phyloP scores from a whole-genome alignment of 1,284 basidiomycete genomes.

The Leccinum griseonigrum region DNA sequence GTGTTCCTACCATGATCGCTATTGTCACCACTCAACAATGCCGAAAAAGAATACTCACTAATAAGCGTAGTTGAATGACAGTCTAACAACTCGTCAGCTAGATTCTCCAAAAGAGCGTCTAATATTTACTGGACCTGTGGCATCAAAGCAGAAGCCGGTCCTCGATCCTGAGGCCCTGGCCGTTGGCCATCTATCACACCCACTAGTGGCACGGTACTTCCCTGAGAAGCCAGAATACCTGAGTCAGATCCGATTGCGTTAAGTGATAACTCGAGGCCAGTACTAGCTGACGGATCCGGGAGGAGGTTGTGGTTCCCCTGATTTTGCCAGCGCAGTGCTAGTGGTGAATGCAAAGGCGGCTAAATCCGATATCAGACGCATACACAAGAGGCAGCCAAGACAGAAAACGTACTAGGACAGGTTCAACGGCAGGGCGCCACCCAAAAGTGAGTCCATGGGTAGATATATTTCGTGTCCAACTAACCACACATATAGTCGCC shows the following conservation, averaged over 20 bases:
- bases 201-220: conserved; percentile 19
- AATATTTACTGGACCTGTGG: conserved; percentile 27
- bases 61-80: conserved; percentile 43
- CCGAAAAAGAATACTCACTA: neutral
- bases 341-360: conserved; percentile 24
- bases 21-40: neutral
- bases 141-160: conserved; percentile 33
- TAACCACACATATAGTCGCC: too few species aligned
- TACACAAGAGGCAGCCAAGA: neutral
- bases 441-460: too few species aligned
- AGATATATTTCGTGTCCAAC: too few species aligned
- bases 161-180: conserved; percentile 16
- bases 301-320: conserved; percentile 14
- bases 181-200: conserved; percentile 19
- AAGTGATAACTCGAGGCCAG: conserved; percentile 9
- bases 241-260: neutral
- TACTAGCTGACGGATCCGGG: conserved; percentile 29
- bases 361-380: conserved; percentile 10
- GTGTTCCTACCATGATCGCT: conserved; percentile 55
- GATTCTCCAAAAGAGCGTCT: conserved; percentile 5
- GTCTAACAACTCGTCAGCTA: conserved; percentile 37
- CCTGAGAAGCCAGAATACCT: conserved; percentile 15
- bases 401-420: conserved; percentile 19
- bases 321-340: conserved; percentile 22
- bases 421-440: conserved; percentile 17